A percentile compares a stretch with the other conserved stretches of the same genome.
Conservation (phyloP, 2,329 filamentous ascomycete genomes). For the Verticillium longisporum region DNA sequence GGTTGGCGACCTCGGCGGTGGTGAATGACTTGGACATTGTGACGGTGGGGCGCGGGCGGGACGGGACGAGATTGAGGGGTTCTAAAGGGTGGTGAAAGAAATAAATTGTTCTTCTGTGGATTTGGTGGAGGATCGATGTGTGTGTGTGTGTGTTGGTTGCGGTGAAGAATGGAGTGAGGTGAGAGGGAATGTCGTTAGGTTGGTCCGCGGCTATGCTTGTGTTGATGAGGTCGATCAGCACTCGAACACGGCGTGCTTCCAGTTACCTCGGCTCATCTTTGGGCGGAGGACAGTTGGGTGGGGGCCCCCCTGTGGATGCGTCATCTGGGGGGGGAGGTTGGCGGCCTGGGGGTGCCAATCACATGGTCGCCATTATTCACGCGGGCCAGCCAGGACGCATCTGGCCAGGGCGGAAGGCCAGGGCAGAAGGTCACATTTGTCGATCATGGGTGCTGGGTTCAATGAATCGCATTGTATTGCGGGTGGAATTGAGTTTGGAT, state of each 20-base stretch:
- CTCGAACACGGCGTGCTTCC: conserved; percentile 1
- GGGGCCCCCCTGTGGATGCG: neutral
- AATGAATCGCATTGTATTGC: neutral
- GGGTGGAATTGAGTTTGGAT: neutral
- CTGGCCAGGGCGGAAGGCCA: no score
- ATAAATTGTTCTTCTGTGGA: no score
- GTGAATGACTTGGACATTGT: conserved; percentile 55
- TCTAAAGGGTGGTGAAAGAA: no score
- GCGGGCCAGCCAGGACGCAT: neutral
- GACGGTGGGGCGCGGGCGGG: neutral
- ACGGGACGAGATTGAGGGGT: neutral
- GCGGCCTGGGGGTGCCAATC: neutral
- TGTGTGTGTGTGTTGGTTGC: no score
- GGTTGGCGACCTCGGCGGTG: conserved; percentile 57
- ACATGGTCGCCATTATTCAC: neutral
- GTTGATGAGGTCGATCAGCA: neutral
- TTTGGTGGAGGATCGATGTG: neutral
- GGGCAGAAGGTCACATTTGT: no score
- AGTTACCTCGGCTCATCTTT: conserved; percentile 13
- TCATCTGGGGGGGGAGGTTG: neutral
- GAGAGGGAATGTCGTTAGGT: neutral
- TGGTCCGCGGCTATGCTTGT: neutral
- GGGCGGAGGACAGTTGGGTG: conserved; percentile 5
- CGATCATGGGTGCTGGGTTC: no score
- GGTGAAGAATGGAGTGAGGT: neutral